phyloP scores from a whole-genome alignment of 345 rosid species.

The Hevea brasiliensis region DNA sequence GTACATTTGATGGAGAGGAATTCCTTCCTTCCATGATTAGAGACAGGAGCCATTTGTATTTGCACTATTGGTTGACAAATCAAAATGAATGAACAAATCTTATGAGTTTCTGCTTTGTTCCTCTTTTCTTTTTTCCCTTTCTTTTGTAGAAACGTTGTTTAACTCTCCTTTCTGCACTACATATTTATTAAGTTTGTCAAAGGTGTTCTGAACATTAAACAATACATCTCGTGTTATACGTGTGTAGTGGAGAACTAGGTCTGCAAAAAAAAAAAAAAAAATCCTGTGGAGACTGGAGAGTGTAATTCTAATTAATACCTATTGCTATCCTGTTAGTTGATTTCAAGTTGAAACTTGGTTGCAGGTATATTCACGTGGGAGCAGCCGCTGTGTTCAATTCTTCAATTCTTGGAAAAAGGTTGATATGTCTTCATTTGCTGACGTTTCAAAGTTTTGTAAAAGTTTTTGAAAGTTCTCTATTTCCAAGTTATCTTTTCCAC shows the following conservation, averaged over 20 bases:
- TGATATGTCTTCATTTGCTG: slow-evolving; percentile 38
- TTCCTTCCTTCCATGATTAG: background rate
- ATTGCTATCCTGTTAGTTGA: background rate
- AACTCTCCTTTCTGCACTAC: background rate
- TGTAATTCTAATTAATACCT: background rate
- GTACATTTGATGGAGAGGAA: background rate
- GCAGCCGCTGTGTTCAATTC: slow-evolving; percentile 60
- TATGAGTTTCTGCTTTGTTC: background rate
- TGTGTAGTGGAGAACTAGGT: background rate
- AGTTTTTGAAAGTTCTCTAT: slow-evolving; percentile 1
- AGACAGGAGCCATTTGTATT: background rate
- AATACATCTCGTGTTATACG: background rate
- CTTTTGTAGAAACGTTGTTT: background rate
- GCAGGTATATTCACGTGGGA: slow-evolving; percentile 75
- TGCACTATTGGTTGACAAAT: background rate
- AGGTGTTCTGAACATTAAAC: background rate
- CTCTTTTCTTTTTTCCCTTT: too few relatives aligned
- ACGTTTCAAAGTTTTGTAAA: background rate
- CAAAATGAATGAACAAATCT: background rate
- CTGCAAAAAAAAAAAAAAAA: background rate
- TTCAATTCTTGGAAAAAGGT: slow-evolving; percentile 58
- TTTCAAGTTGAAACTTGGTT: slow-evolving; percentile 7
- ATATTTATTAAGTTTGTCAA: background rate
- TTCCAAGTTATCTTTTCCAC: background rate
- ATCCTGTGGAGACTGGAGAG: background rate